phyloP scores from a whole-genome alignment of 2,329 filamentous ascomycete species.

The Aureobasidium sp. region DNA sequence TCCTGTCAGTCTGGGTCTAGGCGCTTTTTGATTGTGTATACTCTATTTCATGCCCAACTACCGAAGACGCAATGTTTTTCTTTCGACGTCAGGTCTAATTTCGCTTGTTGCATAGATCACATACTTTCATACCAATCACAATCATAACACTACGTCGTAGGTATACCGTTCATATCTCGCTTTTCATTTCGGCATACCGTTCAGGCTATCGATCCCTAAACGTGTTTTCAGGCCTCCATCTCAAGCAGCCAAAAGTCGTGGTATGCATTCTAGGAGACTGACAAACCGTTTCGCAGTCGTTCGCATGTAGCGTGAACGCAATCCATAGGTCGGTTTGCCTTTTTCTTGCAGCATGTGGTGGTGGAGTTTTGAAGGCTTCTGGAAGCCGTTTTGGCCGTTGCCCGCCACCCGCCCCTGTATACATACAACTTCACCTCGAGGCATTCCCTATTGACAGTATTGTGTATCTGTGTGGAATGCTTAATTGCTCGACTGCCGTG shows the following conservation, averaged over 20 bases:
- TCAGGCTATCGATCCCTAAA: constrained; percentile 13
- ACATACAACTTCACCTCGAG: neutral
- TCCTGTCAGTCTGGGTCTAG: neutral
- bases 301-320: neutral
- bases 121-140: constrained; percentile 7
- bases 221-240: neutral
- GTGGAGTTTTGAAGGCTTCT: neutral
- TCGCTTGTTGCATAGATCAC: constrained; percentile 7
- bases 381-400: constrained; percentile 10
- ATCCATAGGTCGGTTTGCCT: neutral
- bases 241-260: constrained; percentile 1
- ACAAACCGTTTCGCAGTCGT: constrained; percentile 11
- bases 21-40: constrained; percentile 10
- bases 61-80: neutral
- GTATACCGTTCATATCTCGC: constrained; percentile 11
- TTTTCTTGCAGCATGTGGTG: neutral
- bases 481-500: neutral
- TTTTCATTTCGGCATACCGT: constrained; percentile 15
- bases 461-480: neutral
- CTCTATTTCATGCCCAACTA: neutral
- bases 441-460: neutral
- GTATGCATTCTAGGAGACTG: neutral
- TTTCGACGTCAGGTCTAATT: constrained; percentile 4
- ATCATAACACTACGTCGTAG: constrained; percentile 4
- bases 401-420: neutral